These are phyloP conservation scores for Phytophthora hybrid DNA, from an alignment of 352 stramenopile species.

Conservation along the genomic window DNA sequence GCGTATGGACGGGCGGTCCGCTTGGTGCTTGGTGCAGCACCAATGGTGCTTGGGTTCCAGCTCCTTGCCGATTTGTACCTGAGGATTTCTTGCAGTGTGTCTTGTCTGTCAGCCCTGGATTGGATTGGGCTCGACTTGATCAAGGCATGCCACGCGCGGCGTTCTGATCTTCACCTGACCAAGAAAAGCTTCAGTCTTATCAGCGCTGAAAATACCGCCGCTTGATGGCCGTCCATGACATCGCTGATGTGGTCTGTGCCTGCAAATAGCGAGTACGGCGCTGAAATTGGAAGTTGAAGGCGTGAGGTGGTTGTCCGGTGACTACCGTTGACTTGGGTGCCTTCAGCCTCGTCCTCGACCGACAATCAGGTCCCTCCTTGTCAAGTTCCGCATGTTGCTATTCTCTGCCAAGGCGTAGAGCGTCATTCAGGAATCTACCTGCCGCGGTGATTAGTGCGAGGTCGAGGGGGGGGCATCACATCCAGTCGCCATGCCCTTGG, in stretches of 20 bases:
- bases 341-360: slow-evolving; percentile 42
- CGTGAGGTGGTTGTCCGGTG: slow-evolving; percentile 31
- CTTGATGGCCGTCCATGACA: slow-evolving; percentile 23
- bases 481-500: slow-evolving; percentile 22
- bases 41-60: slow-evolving; percentile 7
- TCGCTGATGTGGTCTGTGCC: slow-evolving; percentile 1
- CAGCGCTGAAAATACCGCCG: slow-evolving; percentile 28
- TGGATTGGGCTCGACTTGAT: neutral
- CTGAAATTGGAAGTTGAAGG: slow-evolving; percentile 37
- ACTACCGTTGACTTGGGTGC: slow-evolving; percentile 39
- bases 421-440: slow-evolving; percentile 43
- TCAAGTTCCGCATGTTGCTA: slow-evolving; percentile 21
- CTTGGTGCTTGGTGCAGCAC: no score
- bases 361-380: neutral
- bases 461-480: neutral
- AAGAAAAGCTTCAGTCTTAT: slow-evolving; percentile 36
- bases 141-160: neutral
- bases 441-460: slow-evolving; percentile 13
- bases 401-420: slow-evolving; percentile 10
- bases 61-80: no score
- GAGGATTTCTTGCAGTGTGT: no score
- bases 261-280: slow-evolving; percentile 31
- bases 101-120: neutral
- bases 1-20: slow-evolving; percentile 10
- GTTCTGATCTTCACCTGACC: slow-evolving; percentile 27